phyloP scores from a whole-genome alignment of 768 basidiomycete species.

The Amyloporia xantha region DNA sequence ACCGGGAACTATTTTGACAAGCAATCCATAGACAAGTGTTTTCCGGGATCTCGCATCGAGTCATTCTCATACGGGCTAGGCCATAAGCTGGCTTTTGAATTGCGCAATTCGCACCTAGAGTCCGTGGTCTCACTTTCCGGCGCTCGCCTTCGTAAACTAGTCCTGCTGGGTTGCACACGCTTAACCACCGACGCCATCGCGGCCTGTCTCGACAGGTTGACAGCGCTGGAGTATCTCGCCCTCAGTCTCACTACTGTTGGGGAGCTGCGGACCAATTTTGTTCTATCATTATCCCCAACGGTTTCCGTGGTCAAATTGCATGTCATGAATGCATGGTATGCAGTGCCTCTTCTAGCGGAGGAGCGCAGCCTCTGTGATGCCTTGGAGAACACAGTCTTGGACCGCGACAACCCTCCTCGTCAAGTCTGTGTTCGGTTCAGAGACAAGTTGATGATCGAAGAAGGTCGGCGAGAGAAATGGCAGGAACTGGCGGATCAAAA shows the following conservation, averaged over 20 bases:
- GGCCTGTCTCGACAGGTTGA: conserved; percentile 23
- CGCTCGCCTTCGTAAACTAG: conserved; percentile 24
- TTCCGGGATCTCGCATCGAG: conserved; percentile 25
- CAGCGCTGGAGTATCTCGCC: conserved; percentile 29
- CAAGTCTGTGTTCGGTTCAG: conserved; percentile 15
- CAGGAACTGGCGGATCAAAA: conserved; percentile 18
- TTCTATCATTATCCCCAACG: conserved; percentile 23
- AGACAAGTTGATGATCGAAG: conserved; percentile 10
- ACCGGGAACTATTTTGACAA: conserved; percentile 31
- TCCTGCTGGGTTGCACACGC: conserved; percentile 30
- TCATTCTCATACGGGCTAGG: conserved; percentile 31
- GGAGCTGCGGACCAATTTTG: conserved; percentile 28
- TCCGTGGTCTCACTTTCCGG: conserved; percentile 22
- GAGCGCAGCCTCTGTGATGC: conserved; percentile 26
- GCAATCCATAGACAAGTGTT: conserved; percentile 20
- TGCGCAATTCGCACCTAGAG: conserved; percentile 28
- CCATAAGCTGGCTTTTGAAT: conserved; percentile 30
- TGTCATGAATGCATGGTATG: conserved; percentile 30
- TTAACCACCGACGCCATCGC: conserved; percentile 26
- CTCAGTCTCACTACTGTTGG: conserved; percentile 30
- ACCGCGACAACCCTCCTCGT: conserved; percentile 6
- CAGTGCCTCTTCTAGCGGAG: conserved; percentile 23
- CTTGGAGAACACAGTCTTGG: conserved; percentile 19
- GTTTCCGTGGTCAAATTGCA: conserved; percentile 30
- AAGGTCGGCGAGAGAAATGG: conserved; percentile 21